These are phyloP conservation scores for Cladophialophora psammophila DNA, from an alignment of 2,329 filamentous ascomycete genomes.

Conservation along the genomic window DNA sequence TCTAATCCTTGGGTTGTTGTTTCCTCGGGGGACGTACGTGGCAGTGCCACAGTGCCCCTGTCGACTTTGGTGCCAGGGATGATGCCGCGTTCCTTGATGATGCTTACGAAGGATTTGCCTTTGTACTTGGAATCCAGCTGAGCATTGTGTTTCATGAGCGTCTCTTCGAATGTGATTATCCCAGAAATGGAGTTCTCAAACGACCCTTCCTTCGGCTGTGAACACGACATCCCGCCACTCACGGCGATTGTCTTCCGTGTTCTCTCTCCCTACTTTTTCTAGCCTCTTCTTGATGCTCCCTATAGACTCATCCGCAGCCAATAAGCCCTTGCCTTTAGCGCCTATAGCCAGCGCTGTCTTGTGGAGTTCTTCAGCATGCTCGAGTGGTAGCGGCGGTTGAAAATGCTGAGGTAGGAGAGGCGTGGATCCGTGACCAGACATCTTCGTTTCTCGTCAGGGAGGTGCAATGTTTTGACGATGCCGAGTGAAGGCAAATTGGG, in stretches of 20 bases:
- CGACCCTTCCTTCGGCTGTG: neutral
- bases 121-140: constrained; percentile 2
- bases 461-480: neutral
- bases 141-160: neutral
- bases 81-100: neutral
- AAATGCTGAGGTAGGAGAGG: neutral
- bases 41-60: neutral
- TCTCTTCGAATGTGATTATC: neutral
- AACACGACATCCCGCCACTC: constrained; percentile 3
- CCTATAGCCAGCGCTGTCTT: neutral
- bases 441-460: neutral
- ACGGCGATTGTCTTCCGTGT: neutral
- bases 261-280: neutral
- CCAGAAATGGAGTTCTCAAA: constrained; percentile 3
- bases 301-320: neutral
- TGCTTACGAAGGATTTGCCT: neutral
- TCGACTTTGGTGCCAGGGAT: neutral
- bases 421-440: constrained; percentile 2
- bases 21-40: neutral
- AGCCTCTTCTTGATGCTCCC: constrained; percentile 3
- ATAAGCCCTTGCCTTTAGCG: neutral
- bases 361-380: constrained; percentile 3
- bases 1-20: constrained; percentile 1
- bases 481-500: neutral
- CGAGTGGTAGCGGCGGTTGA: neutral